Conservation (phyloP, 805 yeast genomes). For the Barnettozyma salicaria region DNA sequence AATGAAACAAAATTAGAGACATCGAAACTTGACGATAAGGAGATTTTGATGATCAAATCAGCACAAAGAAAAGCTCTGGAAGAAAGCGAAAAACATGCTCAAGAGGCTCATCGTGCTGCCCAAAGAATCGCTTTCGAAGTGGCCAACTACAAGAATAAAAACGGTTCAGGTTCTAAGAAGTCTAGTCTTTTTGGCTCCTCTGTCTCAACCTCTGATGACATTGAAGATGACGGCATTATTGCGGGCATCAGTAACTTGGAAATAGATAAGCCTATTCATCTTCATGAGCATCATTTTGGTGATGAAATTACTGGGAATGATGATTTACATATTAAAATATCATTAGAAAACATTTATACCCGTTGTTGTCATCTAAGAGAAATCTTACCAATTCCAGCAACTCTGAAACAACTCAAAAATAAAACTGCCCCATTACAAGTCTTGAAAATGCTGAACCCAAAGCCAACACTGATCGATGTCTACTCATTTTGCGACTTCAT, state of each 20-base stretch:
- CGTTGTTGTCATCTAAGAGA: constrained; percentile 91
- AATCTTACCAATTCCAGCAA: constrained; percentile 87
- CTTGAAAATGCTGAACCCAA: constrained; percentile 74
- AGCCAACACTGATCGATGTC: constrained; percentile 83
- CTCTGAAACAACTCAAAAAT: constrained; percentile 71
- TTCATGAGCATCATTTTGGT: constrained; percentile 51
- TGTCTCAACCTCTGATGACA: constrained; percentile 23
- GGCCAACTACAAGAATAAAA: constrained; percentile 32
- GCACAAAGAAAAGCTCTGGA: constrained; percentile 46
- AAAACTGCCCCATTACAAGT: constrained; percentile 69
- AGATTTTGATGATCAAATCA: constrained; percentile 52
- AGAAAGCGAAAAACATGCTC: constrained; percentile 67
- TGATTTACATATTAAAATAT: constrained; percentile 24
- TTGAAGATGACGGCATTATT: constrained; percentile 18
- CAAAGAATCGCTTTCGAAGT: constrained; percentile 66
- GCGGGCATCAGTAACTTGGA: constrained; percentile 31
- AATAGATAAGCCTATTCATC: constrained; percentile 69
- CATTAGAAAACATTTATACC: constrained; percentile 69
- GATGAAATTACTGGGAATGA: constrained; percentile 23
- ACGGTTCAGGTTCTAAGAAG: background rate
- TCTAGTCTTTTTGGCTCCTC: constrained; percentile 8
- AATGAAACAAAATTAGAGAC: constrained; percentile 31
- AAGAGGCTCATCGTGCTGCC: constrained; percentile 71
- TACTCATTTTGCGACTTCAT: constrained; percentile 85
- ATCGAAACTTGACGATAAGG: constrained; percentile 29